Evolutionary conservation across 1,284 basidiomycete genomes (phyloP).

Genomic region (Mycosarcoma maydis): DNA sequence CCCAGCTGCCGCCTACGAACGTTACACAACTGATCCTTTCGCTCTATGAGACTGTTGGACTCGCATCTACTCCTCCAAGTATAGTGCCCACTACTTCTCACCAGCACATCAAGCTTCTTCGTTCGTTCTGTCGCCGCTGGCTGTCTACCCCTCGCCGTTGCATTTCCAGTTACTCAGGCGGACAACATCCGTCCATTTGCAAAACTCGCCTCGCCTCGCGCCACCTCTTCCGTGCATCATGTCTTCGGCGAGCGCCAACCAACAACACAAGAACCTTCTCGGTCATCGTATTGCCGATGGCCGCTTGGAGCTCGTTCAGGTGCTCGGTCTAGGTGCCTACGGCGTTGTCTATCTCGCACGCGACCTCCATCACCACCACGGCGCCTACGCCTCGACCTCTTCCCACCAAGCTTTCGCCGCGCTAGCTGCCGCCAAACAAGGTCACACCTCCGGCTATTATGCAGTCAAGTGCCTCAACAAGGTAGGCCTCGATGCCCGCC

Average conservation of each 20-base stretch:
- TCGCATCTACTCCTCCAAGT: no score
- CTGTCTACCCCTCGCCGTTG: neutral
- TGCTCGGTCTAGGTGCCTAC: constrained; percentile 93
- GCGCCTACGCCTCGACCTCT: constrained; percentile 48
- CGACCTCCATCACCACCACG: constrained; percentile 55
- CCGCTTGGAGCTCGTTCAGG: constrained; percentile 82
- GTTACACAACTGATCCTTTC: no score
- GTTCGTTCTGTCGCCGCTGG: neutral
- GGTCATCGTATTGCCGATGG: constrained; percentile 68
- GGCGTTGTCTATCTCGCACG: constrained; percentile 84
- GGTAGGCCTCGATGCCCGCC: constrained; percentile 75
- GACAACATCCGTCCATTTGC: neutral
- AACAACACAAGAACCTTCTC: constrained; percentile 66
- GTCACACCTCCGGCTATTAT: constrained; percentile 68
- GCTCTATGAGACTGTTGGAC: no score
- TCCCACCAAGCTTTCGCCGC: constrained; percentile 34
- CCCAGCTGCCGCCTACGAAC: no score
- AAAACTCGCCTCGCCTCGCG: neutral
- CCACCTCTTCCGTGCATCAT: constrained; percentile 18
- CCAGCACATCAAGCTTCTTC: no score
- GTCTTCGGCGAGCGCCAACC: constrained; percentile 39
- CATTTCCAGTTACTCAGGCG: no score
- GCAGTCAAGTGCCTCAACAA: constrained; percentile 88
- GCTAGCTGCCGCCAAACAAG: constrained; percentile 48
- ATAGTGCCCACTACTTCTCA: no score